Conservation (phyloP, 1,284 basidiomycete genomes). For the Coniophora puteana region DNA sequence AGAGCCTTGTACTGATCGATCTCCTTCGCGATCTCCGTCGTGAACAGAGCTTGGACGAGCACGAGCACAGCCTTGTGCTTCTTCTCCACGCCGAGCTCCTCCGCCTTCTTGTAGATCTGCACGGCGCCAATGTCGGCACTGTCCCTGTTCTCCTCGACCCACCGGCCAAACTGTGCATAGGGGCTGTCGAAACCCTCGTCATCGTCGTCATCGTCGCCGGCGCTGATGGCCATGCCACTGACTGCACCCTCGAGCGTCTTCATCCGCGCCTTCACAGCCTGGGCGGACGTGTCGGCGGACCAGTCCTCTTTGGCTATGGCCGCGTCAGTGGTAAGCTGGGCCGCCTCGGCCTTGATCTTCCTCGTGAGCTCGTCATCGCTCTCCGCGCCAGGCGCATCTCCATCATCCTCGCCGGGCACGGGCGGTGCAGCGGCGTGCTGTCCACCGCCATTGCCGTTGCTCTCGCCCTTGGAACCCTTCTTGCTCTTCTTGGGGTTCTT, state of each 20-base stretch:
- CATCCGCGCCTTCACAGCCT: slow-evolving; percentile 86
- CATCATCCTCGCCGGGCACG: slow-evolving; percentile 28
- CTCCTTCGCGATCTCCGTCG: slow-evolving; percentile 71
- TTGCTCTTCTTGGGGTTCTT: slow-evolving; percentile 81
- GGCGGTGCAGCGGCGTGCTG: slow-evolving; percentile 25
- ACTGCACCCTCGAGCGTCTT: slow-evolving; percentile 73
- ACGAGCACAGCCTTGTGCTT: slow-evolving; percentile 93
- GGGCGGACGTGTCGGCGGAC: slow-evolving; percentile 90
- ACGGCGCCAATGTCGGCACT: slow-evolving; percentile 47
- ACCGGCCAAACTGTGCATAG: slow-evolving; percentile 80
- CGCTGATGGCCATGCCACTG: slow-evolving; percentile 24
- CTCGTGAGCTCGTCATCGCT: slow-evolving; percentile 81
- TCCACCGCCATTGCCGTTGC: slow-evolving; percentile 48
- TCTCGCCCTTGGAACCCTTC: slow-evolving; percentile 51
- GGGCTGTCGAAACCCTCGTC: slow-evolving; percentile 88
- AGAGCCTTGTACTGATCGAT: slow-evolving; percentile 73
- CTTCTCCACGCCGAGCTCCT: slow-evolving; percentile 91
- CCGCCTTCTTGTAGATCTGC: slow-evolving; percentile 85
- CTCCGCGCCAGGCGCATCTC: slow-evolving; percentile 43
- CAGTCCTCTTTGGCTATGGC: slow-evolving; percentile 73
- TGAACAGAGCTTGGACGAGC: slow-evolving; percentile 87
- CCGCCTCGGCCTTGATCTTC: slow-evolving; percentile 86
- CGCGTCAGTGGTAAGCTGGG: slow-evolving; percentile 63
- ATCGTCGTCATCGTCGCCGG: slow-evolving; percentile 73
- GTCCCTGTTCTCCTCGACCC: slow-evolving; percentile 81